Evolutionary conservation across 768 basidiomycete genomes (phyloP).

Genomic region (Psilocybe cyanescens): DNA sequence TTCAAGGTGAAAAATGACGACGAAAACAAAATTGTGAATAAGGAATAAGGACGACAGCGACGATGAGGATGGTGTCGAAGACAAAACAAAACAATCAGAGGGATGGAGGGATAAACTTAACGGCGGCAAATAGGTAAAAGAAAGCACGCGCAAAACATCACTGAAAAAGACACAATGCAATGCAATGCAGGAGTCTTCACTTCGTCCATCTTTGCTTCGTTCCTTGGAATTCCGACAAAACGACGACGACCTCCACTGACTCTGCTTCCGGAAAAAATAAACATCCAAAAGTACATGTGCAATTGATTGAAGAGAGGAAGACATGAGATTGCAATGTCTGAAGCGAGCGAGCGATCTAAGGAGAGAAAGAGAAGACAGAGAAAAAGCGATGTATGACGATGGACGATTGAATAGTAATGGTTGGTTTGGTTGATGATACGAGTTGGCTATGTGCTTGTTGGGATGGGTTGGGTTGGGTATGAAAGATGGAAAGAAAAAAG

Average conservation of each 20-base stretch:
- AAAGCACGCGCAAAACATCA: conserved; percentile 5
- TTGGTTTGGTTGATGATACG: not conserved
- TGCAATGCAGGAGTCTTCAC: no score
- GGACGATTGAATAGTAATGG: not conserved
- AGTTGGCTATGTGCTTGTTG: not conserved
- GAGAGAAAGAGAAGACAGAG: not conserved
- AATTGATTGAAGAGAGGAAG: no score
- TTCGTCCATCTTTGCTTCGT: no score
- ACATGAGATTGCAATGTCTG: no score
- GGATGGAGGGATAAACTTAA: no score
- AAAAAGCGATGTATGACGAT: not conserved
- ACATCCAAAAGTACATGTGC: no score
- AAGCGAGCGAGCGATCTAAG: not conserved
- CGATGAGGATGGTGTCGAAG: no score
- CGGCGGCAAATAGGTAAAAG: not conserved
- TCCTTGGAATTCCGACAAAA: no score
- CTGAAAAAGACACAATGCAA: not conserved
- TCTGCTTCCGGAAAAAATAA: no score
- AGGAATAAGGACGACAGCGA: not conserved
- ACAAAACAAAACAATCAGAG: no score
- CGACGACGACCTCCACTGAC: no score
- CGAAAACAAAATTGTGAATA: conserved; percentile 5
- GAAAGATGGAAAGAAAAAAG: not conserved
- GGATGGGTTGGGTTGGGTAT: conserved; percentile 1
- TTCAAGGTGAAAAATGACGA: no score